Conservation (phyloP, 352 stramenopile species). For the Globisporangium orthogonon region DNA sequence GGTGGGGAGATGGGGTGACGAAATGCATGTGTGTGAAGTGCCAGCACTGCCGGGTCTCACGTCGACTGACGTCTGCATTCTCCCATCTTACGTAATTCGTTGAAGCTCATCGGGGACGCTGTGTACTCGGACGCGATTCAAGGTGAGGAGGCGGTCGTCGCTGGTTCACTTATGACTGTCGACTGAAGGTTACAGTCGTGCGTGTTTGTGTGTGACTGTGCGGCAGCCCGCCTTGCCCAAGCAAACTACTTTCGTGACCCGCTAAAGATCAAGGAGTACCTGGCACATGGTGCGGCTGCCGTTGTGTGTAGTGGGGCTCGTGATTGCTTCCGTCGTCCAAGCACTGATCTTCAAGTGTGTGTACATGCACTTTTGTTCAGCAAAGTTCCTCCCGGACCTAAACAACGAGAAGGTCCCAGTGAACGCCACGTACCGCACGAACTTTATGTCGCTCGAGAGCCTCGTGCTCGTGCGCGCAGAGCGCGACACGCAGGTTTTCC, state of each 20-base stretch:
- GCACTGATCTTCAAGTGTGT: background rate
- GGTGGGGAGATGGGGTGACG: constrained; percentile 15
- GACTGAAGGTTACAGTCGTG: background rate
- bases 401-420: constrained; percentile 87
- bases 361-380: constrained; percentile 15
- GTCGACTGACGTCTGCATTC: background rate
- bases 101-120: constrained; percentile 72
- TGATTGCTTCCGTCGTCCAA: background rate
- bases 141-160: constrained; percentile 21
- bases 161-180: background rate
- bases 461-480: constrained; percentile 89
- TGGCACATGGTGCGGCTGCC: constrained; percentile 40
- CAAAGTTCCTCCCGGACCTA: constrained; percentile 72
- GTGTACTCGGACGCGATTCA: constrained; percentile 88
- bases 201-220: background rate
- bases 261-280: constrained; percentile 56
- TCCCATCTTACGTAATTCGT: background rate
- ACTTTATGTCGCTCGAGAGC: constrained; percentile 81
- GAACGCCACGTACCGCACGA: constrained; percentile 84
- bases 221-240: constrained; percentile 74
- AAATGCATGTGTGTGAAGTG: background rate
- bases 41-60: background rate
- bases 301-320: background rate
- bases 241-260: constrained; percentile 93
- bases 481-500: constrained; percentile 88